Evolutionary conservation across 495 filamentous ascomycete genomes (phyloP).

Genomic region (Hypoxylon fragiforme): DNA sequence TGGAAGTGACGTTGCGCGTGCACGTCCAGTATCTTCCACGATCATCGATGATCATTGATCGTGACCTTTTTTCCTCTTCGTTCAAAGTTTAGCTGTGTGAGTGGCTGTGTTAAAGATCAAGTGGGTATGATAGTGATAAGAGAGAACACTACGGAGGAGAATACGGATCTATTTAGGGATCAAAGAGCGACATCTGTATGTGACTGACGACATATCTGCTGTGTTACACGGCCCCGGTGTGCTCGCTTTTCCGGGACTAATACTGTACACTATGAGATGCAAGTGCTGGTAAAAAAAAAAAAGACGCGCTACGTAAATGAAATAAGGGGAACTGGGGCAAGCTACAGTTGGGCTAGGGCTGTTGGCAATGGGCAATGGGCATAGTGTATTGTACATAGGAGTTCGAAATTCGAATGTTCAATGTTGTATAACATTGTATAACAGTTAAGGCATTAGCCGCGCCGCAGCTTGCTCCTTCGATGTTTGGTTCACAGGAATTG

Average conservation of each 20-base stretch:
- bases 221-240: not conserved
- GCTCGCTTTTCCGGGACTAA: not conserved
- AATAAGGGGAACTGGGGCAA: not conserved
- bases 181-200: no score
- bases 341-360: no score
- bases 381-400: no score
- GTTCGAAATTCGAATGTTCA: no score
- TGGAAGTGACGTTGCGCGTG: conserved; percentile 28
- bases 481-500: not conserved
- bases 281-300: no score
- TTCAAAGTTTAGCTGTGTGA: no score
- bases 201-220: not conserved
- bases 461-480: not conserved
- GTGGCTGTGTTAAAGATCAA: conserved; percentile 2
- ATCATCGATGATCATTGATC: conserved; percentile 15
- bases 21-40: conserved; percentile 10
- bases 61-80: not conserved
- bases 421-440: no score
- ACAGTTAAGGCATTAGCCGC: not conserved
- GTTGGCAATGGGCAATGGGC: no score
- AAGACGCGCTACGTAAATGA: not conserved
- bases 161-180: no score
- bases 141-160: not conserved
- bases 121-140: conserved; percentile 9
- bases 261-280: no score